Conservation (phyloP, 495 filamentous ascomycete species). For the Penicillium waksmanii region DNA sequence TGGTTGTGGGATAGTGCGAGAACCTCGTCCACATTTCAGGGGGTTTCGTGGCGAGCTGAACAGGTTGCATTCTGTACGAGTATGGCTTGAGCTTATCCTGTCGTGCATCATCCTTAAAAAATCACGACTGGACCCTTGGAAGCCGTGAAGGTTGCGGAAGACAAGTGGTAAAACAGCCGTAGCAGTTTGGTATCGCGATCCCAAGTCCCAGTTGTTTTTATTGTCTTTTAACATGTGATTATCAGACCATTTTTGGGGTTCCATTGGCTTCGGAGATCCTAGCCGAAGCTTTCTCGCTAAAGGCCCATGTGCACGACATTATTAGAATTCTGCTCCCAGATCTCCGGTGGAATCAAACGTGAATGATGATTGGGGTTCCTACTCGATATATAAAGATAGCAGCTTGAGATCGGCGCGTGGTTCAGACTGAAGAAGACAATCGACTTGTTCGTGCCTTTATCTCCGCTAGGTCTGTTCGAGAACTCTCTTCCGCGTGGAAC, state of each 20-base stretch:
- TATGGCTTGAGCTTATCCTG: not conserved
- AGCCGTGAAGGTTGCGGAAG: too few relatives aligned
- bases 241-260: not conserved
- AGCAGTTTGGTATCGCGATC: too few relatives aligned
- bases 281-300: too few relatives aligned
- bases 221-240: too few relatives aligned
- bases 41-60: conserved; percentile 12
- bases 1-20: conserved; percentile 1
- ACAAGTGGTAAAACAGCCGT: too few relatives aligned
- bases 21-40: not conserved
- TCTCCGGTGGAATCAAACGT: too few relatives aligned
- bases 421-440: not conserved
- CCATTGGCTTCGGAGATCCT: not conserved
- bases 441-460: not conserved
- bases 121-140: too few relatives aligned
- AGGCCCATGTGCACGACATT: not conserved
- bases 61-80: not conserved
- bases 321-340: not conserved
- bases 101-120: not conserved
- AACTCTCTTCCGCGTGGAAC: not conserved
- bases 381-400: too few relatives aligned
- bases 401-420: not conserved
- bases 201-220: too few relatives aligned
- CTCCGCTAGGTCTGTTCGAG: not conserved
- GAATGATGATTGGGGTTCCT: too few relatives aligned